Base-by-base conservation (phyloP, 2,329 filamentous ascomycete genomes). In the Phyllosticta ampelicida region DNA sequence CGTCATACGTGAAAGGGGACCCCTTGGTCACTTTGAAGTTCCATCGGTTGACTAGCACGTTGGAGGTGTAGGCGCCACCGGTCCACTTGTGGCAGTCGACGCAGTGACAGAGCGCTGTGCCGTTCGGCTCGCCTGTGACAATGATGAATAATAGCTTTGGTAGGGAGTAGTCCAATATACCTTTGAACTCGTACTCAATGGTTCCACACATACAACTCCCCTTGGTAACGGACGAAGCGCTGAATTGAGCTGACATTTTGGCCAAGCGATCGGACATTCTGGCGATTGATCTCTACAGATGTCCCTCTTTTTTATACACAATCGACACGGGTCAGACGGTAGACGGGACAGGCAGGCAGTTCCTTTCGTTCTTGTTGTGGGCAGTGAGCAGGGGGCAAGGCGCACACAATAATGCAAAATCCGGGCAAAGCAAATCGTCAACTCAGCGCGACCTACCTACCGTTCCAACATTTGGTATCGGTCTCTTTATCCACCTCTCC, bases 61-160 rank as follows among this genome's bases (percentile, higher is more conserved):
- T 83, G 64, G 78, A 77, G 29, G 80, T 81, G 65, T 75, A 82
- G 13, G 79, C 74, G n/a, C 76, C 71, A 48, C 80, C 79, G 9
- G 78, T 75, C 77, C 74, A 69, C 60, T 82, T 82, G 62, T 81
- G 78, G 65, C 79, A 82, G 61, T 81, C 78, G 11, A 65, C 63
- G 65, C 78, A 80, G 64, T 81, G 78, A 67, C 80, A 82, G 30
- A 82, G 68, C 6, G 78, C 78, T 18, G 72, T 76, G 3, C 67
- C 57, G 16, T 67, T 70, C 3, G 74, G 66, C 44, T 78, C 73
- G 10, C 71, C 77, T 79, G 56, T 20, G 13, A 10, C 9, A 5
- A 16, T 16, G 10, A 30, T n/a, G 30, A n/a, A 28, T 5, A 19
- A n/a, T 30, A 48, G 9, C 20, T 16, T 2, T 19, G n/a, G 4